A percentile compares a stretch with the other conserved stretches of the same genome.
These are phyloP conservation scores for Berberis vulgaris DNA, from an alignment of 164 flowering plant species.

Conservation along the genomic window DNA sequence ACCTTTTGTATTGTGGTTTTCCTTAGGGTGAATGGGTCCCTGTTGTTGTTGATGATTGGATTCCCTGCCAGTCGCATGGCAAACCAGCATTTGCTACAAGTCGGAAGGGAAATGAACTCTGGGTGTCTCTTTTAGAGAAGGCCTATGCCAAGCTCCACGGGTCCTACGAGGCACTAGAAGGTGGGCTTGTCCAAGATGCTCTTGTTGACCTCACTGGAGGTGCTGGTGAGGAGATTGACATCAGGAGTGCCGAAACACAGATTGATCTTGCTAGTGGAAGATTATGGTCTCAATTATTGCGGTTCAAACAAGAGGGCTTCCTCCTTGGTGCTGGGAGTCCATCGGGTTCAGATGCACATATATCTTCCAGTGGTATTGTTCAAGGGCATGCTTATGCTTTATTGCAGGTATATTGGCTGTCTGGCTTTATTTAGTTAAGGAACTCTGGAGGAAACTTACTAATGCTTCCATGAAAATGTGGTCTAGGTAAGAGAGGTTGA, in stretches of 20 bases:
- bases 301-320: constrained; percentile 94
- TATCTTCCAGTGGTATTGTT: constrained; percentile 97
- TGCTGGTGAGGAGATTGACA: constrained; percentile 99
- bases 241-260: constrained; percentile 94
- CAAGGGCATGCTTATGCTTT: constrained; percentile 99
- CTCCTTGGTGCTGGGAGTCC: constrained; percentile 99
- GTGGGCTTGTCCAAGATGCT: constrained; percentile 99
- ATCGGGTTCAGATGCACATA: constrained; percentile 94
- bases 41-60: constrained; percentile 99
- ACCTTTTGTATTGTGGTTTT: not conserved
- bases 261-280: constrained; percentile 99
- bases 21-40: constrained; percentile 98
- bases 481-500: constrained; percentile 90
- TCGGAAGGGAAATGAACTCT: constrained; percentile 76
- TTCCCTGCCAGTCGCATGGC: constrained; percentile 92
- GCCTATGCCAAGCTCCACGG: constrained; percentile 99
- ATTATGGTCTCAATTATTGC: constrained; percentile 92
- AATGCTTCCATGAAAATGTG: not conserved
- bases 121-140: constrained; percentile 97
- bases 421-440: too few relatives aligned
- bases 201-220: constrained; percentile 99
- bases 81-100: constrained; percentile 99
- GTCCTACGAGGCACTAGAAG: constrained; percentile 96
- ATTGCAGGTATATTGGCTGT: constrained; percentile 55
- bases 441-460: too few relatives aligned